These are phyloP conservation scores for Amauroascus niger DNA, from an alignment of 2,329 filamentous ascomycete species.

Conservation along the genomic window DNA sequence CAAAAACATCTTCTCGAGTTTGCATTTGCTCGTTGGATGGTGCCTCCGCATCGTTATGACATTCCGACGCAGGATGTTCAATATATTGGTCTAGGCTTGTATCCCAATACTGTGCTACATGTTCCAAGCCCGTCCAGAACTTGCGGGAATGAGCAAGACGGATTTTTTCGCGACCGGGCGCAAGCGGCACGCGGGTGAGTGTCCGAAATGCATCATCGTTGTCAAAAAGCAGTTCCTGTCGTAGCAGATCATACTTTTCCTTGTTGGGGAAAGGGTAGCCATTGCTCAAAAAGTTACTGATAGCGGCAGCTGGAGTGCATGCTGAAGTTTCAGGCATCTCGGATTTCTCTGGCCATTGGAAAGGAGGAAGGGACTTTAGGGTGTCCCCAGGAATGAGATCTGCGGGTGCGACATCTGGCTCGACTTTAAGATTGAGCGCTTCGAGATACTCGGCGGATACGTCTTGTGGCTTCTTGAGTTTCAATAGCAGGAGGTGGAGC, in stretches of 20 bases:
- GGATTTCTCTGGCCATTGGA: slow-evolving; percentile 29
- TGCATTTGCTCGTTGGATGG: neutral
- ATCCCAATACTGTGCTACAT: slow-evolving; percentile 55
- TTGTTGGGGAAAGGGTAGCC: slow-evolving; percentile 40
- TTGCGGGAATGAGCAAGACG: slow-evolving; percentile 49
- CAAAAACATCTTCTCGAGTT: slow-evolving; percentile 14
- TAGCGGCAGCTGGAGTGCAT: slow-evolving; percentile 21
- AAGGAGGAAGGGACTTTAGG: slow-evolving; percentile 30
- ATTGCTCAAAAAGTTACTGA: slow-evolving; percentile 35
- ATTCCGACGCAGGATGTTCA: slow-evolving; percentile 27
- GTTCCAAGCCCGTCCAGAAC: slow-evolving; percentile 52
- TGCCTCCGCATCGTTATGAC: neutral
- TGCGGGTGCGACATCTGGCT: slow-evolving; percentile 28
- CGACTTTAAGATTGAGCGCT: slow-evolving; percentile 35
- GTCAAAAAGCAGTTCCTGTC: slow-evolving; percentile 44
- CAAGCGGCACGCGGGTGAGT: slow-evolving; percentile 41
- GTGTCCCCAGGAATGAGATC: slow-evolving; percentile 30
- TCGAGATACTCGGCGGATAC: slow-evolving; percentile 32
- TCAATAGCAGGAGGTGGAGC: slow-evolving; percentile 39
- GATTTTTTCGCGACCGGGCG: slow-evolving; percentile 38
- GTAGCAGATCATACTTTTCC: slow-evolving; percentile 41
- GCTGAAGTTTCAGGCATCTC: slow-evolving; percentile 24
- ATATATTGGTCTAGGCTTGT: slow-evolving; percentile 49
- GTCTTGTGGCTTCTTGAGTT: slow-evolving; percentile 34
- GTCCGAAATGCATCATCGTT: slow-evolving; percentile 51